Conservation (phyloP, 2,329 filamentous ascomycete genomes). For the Remersonia thermophila region DNA sequence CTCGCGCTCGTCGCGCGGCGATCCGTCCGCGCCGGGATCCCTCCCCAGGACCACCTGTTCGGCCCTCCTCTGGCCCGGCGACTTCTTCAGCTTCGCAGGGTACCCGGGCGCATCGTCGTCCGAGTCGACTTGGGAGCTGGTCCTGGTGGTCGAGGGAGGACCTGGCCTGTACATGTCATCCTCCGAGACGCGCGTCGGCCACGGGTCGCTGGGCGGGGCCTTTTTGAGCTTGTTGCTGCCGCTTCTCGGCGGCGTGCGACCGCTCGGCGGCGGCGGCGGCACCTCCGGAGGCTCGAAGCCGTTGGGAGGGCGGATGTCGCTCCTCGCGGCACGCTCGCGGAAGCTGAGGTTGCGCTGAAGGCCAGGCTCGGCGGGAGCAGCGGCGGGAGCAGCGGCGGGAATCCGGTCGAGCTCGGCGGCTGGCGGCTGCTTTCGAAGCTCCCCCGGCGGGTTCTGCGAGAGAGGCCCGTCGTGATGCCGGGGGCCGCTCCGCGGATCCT, state of each 20-base stretch:
- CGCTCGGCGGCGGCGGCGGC: slow-evolving; percentile 21
- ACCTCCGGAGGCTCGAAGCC: slow-evolving; percentile 14
- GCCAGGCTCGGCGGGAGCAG: slow-evolving; percentile 19
- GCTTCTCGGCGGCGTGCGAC: slow-evolving; percentile 31
- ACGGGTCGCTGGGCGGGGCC: slow-evolving; percentile 40
- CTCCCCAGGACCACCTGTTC: slow-evolving; percentile 15
- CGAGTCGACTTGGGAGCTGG: slow-evolving; percentile 4
- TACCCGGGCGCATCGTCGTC: slow-evolving; percentile 12
- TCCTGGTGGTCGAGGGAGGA: slow-evolving; percentile 1
- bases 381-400: slow-evolving; percentile 14
- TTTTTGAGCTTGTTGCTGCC: slow-evolving; percentile 50
- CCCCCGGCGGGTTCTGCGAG: slow-evolving; percentile 23
- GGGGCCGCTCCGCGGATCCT: slow-evolving; percentile 13
- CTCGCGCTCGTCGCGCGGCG: slow-evolving; percentile 14
- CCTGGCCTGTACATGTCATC: neutral
- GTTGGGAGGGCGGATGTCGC: slow-evolving; percentile 27
- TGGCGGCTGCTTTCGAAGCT: slow-evolving; percentile 16
- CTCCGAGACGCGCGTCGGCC: slow-evolving; percentile 31
- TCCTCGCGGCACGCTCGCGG: slow-evolving; percentile 42
- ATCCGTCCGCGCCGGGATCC: slow-evolving; percentile 7
- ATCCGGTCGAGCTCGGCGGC: slow-evolving; percentile 7
- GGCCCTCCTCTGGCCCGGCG: slow-evolving; percentile 16
- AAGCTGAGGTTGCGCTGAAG: slow-evolving; percentile 47
- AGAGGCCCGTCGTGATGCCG: slow-evolving; percentile 13
- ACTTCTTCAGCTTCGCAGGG: slow-evolving; percentile 16